Evolutionary conservation across 495 filamentous ascomycete genomes (phyloP).

Genomic region (Penicillium fimorum): DNA sequence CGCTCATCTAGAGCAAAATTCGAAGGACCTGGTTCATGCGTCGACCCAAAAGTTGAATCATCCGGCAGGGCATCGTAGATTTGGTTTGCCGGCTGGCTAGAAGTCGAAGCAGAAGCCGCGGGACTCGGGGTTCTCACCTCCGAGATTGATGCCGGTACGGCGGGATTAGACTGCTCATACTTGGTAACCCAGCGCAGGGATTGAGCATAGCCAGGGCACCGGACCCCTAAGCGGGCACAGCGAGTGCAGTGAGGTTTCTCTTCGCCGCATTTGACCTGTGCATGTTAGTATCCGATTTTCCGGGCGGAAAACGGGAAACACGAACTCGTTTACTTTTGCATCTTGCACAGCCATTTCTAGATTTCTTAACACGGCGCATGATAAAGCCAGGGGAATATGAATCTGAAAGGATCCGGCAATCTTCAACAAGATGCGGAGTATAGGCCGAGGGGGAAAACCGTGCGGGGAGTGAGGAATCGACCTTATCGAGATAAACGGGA

Average conservation of each 20-base stretch:
- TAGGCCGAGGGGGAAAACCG: conserved; percentile 1
- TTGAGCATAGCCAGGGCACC: conserved; percentile 55
- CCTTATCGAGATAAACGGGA: conserved; percentile 17
- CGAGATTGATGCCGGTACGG: conserved; percentile 10
- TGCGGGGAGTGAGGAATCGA: conserved; percentile 18
- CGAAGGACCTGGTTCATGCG: conserved; percentile 8
- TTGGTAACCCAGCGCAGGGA: conserved; percentile 56
- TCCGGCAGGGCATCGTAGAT: conserved; percentile 10
- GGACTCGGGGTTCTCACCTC: conserved; percentile 18
- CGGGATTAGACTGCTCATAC: conserved; percentile 31
- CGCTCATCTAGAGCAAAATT: conserved; percentile 23
- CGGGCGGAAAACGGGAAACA: not conserved
- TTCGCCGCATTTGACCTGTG: conserved; percentile 58
- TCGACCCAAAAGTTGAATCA: conserved; percentile 3
- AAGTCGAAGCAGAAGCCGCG: conserved; percentile 3
- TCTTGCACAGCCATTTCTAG: conserved; percentile 45
- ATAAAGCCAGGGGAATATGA: conserved; percentile 1
- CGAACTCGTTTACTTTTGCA: conserved; percentile 54
- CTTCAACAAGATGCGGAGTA: conserved; percentile 11
- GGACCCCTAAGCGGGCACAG: conserved; percentile 48
- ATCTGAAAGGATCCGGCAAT: conserved; percentile 1
- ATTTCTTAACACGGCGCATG: conserved; percentile 52
- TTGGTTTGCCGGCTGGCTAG: conserved; percentile 1
- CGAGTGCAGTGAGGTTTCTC: conserved; percentile 51
- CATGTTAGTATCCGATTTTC: not conserved